Percentiles rank a stretch among this genome's conserved stretches.
Conservation (phyloP, 805 yeast genomes). For the Candida ovalis region DNA sequence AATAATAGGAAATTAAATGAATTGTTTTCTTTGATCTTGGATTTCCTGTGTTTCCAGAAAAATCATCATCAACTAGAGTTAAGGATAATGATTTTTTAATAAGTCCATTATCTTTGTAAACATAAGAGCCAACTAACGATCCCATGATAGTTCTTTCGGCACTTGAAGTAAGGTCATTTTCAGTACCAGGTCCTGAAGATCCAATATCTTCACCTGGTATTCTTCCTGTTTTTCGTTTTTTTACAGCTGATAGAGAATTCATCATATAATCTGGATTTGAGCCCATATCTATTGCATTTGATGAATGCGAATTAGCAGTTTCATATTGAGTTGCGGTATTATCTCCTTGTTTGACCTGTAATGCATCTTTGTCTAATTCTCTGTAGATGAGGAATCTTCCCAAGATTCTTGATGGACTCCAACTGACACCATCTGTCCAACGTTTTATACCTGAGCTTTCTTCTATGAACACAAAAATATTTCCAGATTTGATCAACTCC, state of each 20-base stretch:
- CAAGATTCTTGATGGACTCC: slow-evolving; percentile 89
- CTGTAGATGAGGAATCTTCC: slow-evolving; percentile 84
- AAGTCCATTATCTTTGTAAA: slow-evolving; percentile 67
- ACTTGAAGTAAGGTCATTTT: neutral
- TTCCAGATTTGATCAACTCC: slow-evolving; percentile 66
- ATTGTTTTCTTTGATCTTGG: slow-evolving; percentile 37
- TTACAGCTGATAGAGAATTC: neutral
- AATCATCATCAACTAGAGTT: slow-evolving; percentile 34
- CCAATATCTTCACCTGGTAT: neutral
- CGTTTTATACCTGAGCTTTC: slow-evolving; percentile 79
- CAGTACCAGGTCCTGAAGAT: neutral
- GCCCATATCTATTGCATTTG: neutral
- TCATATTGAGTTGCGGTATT: slow-evolving; percentile 16
- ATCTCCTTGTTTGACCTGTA: slow-evolving; percentile 20
- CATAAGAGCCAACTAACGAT: slow-evolving; percentile 55
- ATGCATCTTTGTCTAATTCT: slow-evolving; percentile 49
- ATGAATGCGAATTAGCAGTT: neutral
- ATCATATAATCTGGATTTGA: neutral
- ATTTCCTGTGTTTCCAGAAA: slow-evolving; percentile 13
- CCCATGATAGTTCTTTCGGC: slow-evolving; percentile 44
- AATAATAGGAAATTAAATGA: slow-evolving; percentile 78
- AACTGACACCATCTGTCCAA: slow-evolving; percentile 95
- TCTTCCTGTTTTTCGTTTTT: slow-evolving; percentile 2
- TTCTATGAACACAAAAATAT: slow-evolving; percentile 81
- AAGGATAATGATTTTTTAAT: slow-evolving; percentile 80